Evolutionary conservation across 257 asterid species (phyloP).

Genomic region (Solanum corneliomulleri): DNA sequence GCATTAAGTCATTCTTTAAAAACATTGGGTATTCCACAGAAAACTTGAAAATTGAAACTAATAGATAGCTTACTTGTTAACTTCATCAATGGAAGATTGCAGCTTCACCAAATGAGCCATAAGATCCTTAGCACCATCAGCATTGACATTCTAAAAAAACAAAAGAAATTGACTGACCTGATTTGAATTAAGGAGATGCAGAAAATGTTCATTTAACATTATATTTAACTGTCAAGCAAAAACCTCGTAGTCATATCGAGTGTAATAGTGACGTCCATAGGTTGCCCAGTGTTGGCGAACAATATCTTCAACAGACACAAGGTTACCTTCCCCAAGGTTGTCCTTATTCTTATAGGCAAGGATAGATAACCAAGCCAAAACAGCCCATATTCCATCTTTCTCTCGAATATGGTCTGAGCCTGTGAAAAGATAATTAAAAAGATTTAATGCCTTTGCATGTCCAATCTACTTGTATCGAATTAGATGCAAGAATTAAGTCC

Average conservation of each 20-base stretch:
- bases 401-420: slow-evolving; percentile 98
- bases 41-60: neutral
- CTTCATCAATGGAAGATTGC: slow-evolving; percentile 74
- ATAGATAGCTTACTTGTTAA: slow-evolving; percentile 45
- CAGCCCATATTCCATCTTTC: slow-evolving; percentile 99
- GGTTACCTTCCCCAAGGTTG: slow-evolving; percentile 59
- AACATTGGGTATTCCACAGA: neutral
- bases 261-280: slow-evolving; percentile 95
- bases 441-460: neutral
- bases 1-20: neutral
- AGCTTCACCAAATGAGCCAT: slow-evolving; percentile 87
- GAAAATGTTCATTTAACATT: neutral
- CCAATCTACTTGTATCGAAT: neutral
- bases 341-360: slow-evolving; percentile 85
- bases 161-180: neutral
- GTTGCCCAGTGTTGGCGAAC: slow-evolving; percentile 93
- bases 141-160: slow-evolving; percentile 69
- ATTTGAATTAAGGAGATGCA: neutral
- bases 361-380: slow-evolving; percentile 91
- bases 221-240: neutral
- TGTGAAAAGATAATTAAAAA: slow-evolving; percentile 13
- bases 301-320: slow-evolving; percentile 84
- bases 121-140: slow-evolving; percentile 79
- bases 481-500: neutral
- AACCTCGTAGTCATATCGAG: slow-evolving; percentile 97